Percentiles rank a stretch among this genome's conserved stretches.
Evolutionary conservation across 2,329 filamentous ascomycete species (phyloP).

Genomic region (Thielaviopsis euricoi): DNA sequence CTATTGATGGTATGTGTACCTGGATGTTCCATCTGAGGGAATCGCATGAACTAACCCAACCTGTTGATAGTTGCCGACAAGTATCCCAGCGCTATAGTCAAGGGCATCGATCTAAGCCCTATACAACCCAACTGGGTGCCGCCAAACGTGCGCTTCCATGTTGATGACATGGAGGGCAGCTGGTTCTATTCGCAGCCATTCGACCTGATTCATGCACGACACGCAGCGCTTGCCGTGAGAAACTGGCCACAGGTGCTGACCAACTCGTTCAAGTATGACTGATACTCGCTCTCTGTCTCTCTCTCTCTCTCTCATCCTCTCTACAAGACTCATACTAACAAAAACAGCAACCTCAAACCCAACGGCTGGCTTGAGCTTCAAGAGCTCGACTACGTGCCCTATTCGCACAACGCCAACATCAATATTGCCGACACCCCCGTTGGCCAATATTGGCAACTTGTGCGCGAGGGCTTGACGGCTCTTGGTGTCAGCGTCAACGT

Average conservation of each 20-base stretch:
- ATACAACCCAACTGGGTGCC: constrained; percentile 40
- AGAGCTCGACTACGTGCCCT: constrained; percentile 34
- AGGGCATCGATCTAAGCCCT: constrained; percentile 40
- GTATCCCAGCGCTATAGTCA: constrained; percentile 29
- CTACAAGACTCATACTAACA: not conserved
- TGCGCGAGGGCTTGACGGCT: constrained; percentile 26
- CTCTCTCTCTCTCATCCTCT: not conserved
- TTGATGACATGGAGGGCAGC: constrained; percentile 40
- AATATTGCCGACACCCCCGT: constrained; percentile 26
- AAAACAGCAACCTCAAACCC: constrained; percentile 30
- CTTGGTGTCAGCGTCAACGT: constrained; percentile 32
- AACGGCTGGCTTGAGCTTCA: constrained; percentile 40
- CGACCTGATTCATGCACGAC: constrained; percentile 44
- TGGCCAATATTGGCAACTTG: constrained; percentile 29
- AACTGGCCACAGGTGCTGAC: constrained; percentile 35
- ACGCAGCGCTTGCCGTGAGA: constrained; percentile 37
- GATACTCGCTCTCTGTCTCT: not conserved
- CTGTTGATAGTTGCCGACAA: constrained; percentile 19
- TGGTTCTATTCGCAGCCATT: constrained; percentile 40
- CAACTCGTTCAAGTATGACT: constrained; percentile 29
- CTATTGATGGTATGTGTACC: constrained; percentile 31
- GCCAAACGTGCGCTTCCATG: constrained; percentile 37
- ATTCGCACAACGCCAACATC: constrained; percentile 24
- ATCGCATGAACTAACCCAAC: constrained; percentile 16
- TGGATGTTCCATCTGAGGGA: constrained; percentile 4